These are phyloP conservation scores for Fusarium sterilihyphosum DNA, from an alignment of 2,329 filamentous ascomycete species.

Conservation along the genomic window DNA sequence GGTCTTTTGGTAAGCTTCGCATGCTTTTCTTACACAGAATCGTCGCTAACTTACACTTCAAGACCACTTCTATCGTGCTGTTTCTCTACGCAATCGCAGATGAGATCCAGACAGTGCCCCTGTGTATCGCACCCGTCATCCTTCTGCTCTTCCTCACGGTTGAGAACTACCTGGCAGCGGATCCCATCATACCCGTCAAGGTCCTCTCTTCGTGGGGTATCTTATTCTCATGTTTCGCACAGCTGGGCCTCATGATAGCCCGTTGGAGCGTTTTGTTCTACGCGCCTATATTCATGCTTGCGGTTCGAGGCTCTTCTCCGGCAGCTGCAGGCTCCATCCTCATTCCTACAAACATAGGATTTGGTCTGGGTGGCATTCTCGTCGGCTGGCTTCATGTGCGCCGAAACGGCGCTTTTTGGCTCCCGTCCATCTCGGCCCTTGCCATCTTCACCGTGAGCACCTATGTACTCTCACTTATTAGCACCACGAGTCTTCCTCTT, in stretches of 20 bases:
- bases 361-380: constrained; percentile 76
- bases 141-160: constrained; percentile 67
- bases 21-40: not conserved
- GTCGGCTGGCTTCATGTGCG: constrained; percentile 82
- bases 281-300: constrained; percentile 80
- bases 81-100: constrained; percentile 78
- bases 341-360: constrained; percentile 83
- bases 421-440: constrained; percentile 69
- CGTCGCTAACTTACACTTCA: constrained; percentile 2
- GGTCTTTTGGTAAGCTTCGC: constrained; percentile 65
- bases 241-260: constrained; percentile 81
- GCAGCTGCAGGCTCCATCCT: constrained; percentile 79
- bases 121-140: constrained; percentile 65
- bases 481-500: constrained; percentile 61
- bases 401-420: constrained; percentile 77
- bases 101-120: constrained; percentile 66
- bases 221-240: constrained; percentile 77
- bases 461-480: constrained; percentile 63
- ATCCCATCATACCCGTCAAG: constrained; percentile 79
- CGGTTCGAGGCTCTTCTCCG: constrained; percentile 75
- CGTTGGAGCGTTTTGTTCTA: constrained; percentile 87
- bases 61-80: constrained; percentile 73
- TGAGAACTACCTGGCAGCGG: constrained; percentile 70
- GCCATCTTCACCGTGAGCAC: constrained; percentile 70
- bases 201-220: constrained; percentile 77